Evolutionary conservation across 768 basidiomycete species (phyloP), one percentile per base, ranked within the genome.

Genomic region (Megacollybia marginata): DNA sequence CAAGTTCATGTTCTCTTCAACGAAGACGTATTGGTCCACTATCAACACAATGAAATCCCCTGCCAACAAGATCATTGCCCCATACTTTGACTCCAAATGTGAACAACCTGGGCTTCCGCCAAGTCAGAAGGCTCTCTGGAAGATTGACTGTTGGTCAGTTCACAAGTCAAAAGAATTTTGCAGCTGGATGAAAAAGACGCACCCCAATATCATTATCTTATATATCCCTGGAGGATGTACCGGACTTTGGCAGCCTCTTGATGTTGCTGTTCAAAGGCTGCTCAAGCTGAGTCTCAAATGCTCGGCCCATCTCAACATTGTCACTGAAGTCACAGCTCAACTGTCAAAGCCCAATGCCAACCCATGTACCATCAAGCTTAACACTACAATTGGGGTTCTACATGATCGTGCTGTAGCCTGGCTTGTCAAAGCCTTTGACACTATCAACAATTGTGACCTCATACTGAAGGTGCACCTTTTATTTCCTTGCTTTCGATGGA

Each of bases 81-180:
- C 60, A 9, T 60, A 59, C 49, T 57, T 57, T 23, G 43, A 49
- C 4, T 5, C 2, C 12, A 43, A 48, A 28, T 48, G 50, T 31
- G 10, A 12, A 7, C 6, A 32, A 31, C 7, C 52, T 48, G 6
- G 16, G 18, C 6, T 43, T 40, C 11, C 53, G 52, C 40, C 44
- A 59, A 55, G 15, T 50, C 55, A 61, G 40, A n/a, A n/a, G n/a
- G n/a, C n/a, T n/a, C 18, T 69, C 43, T 65, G 62, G 62, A 49
- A 57, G 16, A 67, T 71, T 33, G 65, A 71, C 46, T 47, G 52
- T 33, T 70, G 65, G 64, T 64, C 65, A 0, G 70, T 72, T 13
- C 72, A 74, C 48, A 54, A 63, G 0, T 66, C 64, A 8, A 20
- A 49, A 8, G 62, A 62, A 13, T 73, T 73, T 49, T 52, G 61